Base-by-base conservation (phyloP, 805 yeast species). In the Candida parachauliodes region DNA sequence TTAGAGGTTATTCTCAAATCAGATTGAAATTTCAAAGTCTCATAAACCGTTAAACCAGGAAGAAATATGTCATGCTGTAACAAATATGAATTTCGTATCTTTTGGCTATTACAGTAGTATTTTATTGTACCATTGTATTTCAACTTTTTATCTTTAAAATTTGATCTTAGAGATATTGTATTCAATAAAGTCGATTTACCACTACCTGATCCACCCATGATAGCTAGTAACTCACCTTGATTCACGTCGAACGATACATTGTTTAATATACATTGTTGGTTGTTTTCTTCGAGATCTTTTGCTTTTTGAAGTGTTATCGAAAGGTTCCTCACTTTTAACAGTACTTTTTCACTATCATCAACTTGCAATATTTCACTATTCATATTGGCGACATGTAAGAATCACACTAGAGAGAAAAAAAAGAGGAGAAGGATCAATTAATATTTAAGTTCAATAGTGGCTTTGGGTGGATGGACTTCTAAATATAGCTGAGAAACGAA, bases 41-140 rank as follows among this genome's bases (percentile, higher is more conserved):
- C 95, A 41, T 72, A 70, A 17, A 86, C 79, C 0, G 94, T 81
- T 33, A 88, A 63, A 2, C 81, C 79, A 0, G 95, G 84, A 9
- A 79, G 70, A 35, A 87, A 69, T 2, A 79, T 69, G 55, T 87
- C 95, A 36, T 82, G 81, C 55, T 86, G 95, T 11, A 83, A 70
- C 36, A 88, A 76, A 52, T 86, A 87, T 0, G 94, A 83, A 34
- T 61, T 55, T 34, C 52, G 51, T 16, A 67, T 51, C 24, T 44
- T 49, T 8, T 33, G 40, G 22, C 32, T 28, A 24, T 39, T 43
- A 28, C 39, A 32, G 23, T 37, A 28, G 32, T 65, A 72, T 9
- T 65, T 54, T 11, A 77, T 59, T 18, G 57, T 42, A 1, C 83
- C 83, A 2, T 53, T 49, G 39, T 70, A 66, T 2, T 41, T 45